Conservation (phyloP, 139 green algal genomes). For the Picochlorum sp. region DNA sequence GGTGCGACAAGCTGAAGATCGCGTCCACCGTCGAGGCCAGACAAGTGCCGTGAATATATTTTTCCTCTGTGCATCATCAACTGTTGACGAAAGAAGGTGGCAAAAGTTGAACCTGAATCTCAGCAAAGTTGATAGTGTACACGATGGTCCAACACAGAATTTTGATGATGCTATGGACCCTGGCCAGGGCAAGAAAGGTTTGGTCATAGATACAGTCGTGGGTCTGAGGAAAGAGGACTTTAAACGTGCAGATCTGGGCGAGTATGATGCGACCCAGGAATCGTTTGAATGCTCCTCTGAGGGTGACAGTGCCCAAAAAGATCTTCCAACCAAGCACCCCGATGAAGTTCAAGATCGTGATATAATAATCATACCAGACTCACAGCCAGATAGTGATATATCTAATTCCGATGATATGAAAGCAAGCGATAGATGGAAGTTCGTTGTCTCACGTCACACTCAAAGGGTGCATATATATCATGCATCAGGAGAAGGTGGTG, state of each 20-base stretch:
- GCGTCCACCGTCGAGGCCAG: conserved; percentile 76
- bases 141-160: not conserved
- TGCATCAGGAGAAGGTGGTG: too few species aligned
- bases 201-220: too few species aligned
- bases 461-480: not conserved
- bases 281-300: too few species aligned
- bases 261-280: too few species aligned
- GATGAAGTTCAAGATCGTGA: not conserved
- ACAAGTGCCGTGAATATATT: conserved; percentile 72
- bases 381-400: not conserved
- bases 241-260: too few species aligned
- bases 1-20: conserved; percentile 79
- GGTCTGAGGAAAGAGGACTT: too few species aligned
- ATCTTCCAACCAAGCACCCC: not conserved
- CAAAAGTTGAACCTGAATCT: conserved; percentile 16
- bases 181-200: conserved; percentile 1
- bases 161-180: conserved; percentile 21
- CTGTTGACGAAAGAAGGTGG: conserved; percentile 62
- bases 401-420: not conserved
- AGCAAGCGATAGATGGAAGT: not conserved
- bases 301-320: not conserved
- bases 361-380: not conserved
- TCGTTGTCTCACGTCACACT: not conserved
- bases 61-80: conserved; percentile 70
- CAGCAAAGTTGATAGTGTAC: not conserved